A percentile compares a stretch with the other conserved stretches of the same genome.
Evolutionary conservation across 2,329 filamentous ascomycete genomes (phyloP).

Genomic region (Exophiala sp.): DNA sequence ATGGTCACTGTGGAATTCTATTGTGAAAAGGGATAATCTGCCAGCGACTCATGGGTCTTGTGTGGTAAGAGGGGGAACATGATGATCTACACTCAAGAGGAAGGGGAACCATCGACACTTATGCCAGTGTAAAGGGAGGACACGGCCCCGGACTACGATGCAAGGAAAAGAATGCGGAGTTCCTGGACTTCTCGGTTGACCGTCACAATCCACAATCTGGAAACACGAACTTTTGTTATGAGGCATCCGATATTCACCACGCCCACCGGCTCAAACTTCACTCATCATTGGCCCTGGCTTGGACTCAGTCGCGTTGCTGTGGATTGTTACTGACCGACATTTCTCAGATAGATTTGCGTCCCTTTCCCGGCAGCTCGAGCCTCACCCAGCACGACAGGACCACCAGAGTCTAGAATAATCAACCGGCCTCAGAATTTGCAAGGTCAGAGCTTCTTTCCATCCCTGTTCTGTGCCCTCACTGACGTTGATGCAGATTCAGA

Average conservation of each 20-base stretch:
- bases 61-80: not conserved
- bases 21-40: not conserved
- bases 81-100: not conserved
- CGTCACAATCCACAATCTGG: not conserved
- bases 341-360: constrained; percentile 13
- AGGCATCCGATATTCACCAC: not conserved
- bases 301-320: not conserved
- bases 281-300: not conserved
- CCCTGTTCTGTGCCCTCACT: constrained; percentile 8
- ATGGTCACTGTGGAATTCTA: not conserved
- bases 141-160: constrained; percentile 6
- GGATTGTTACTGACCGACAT: constrained; percentile 11
- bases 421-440: constrained; percentile 10
- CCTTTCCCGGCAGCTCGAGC: constrained; percentile 1
- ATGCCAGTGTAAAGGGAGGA: constrained; percentile 5
- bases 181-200: not conserved
- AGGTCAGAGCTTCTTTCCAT: constrained; percentile 19
- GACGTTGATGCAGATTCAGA: constrained; percentile 15
- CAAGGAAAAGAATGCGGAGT: constrained; percentile 10
- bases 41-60: not conserved
- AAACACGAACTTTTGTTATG: not conserved
- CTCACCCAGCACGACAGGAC: constrained; percentile 10
- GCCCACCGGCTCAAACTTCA: not conserved
- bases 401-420: constrained; percentile 19
- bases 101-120: not conserved